These are phyloP conservation scores for Epithele typhae DNA, from an alignment of 768 basidiomycete species.

Conservation along the genomic window DNA sequence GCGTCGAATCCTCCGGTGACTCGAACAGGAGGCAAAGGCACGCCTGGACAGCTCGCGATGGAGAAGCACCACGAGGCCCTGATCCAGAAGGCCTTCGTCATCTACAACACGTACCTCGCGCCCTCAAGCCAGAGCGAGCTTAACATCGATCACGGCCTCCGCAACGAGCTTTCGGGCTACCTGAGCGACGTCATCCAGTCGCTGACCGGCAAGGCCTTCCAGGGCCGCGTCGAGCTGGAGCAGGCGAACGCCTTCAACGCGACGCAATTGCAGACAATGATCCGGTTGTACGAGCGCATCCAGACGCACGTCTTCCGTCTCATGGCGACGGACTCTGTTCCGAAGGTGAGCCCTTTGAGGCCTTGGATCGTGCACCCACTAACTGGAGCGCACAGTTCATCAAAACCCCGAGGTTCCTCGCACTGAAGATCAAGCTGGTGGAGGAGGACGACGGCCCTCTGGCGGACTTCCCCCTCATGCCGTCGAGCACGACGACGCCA, in stretches of 20 bases:
- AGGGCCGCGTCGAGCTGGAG: slow-evolving; percentile 76
- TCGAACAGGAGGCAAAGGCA: slow-evolving; percentile 38
- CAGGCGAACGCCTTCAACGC: slow-evolving; percentile 86
- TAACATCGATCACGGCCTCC: slow-evolving; percentile 96
- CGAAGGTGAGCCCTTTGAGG: slow-evolving; percentile 56
- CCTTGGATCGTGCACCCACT: background rate
- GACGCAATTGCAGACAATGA: slow-evolving; percentile 91
- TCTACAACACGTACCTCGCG: slow-evolving; percentile 93
- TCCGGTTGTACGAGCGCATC: slow-evolving; percentile 91
- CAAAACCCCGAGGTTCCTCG: slow-evolving; percentile 79
- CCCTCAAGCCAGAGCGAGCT: slow-evolving; percentile 94
- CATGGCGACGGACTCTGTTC: slow-evolving; percentile 99
- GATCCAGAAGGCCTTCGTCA: slow-evolving; percentile 90
- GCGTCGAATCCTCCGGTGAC: slow-evolving; percentile 40
- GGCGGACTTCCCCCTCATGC: slow-evolving; percentile 41
- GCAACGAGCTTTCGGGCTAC: slow-evolving; percentile 92
- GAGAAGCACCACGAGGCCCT: slow-evolving; percentile 94
- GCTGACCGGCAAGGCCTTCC: slow-evolving; percentile 71
- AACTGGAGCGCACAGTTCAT: slow-evolving; percentile 57
- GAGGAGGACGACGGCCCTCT: slow-evolving; percentile 58
- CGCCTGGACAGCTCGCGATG: slow-evolving; percentile 85
- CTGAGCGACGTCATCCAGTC: slow-evolving; percentile 84
- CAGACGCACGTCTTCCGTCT: slow-evolving; percentile 95
- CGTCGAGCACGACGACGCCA: slow-evolving; percentile 31
- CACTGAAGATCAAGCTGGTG: slow-evolving; percentile 74